These are phyloP conservation scores for Simplicillium sp. DNA, from an alignment of 2,329 filamentous ascomycete species.

Conservation along the genomic window DNA sequence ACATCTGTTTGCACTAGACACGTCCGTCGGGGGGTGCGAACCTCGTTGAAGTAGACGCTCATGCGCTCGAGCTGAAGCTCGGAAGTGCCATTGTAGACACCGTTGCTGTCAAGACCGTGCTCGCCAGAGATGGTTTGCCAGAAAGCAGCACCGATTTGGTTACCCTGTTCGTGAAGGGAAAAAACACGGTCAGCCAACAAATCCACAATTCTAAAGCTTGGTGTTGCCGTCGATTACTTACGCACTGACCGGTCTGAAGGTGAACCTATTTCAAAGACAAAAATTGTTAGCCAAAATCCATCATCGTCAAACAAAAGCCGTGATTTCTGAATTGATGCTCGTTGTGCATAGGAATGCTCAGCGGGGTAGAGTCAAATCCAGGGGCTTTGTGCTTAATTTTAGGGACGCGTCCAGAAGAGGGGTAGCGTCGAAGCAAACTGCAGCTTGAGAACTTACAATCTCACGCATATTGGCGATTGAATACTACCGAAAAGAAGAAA, in stretches of 20 bases:
- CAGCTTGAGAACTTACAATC: slow-evolving; percentile 44
- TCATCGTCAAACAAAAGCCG: not conserved
- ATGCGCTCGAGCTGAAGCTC: slow-evolving; percentile 99
- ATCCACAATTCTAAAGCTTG: slow-evolving; percentile 1
- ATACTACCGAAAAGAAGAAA: slow-evolving; percentile 13
- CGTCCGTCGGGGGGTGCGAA: slow-evolving; percentile 18
- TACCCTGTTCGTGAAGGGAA: slow-evolving; percentile 57
- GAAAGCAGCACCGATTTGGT: slow-evolving; percentile 99
- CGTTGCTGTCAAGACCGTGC: slow-evolving; percentile 95
- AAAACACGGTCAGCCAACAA: slow-evolving; percentile 26
- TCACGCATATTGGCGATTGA: slow-evolving; percentile 51
- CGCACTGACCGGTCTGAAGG: slow-evolving; percentile 99
- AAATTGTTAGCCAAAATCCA: slow-evolving; percentile 41
- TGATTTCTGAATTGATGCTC: not conserved
- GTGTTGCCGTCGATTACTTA: slow-evolving; percentile 34
- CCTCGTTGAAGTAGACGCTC: slow-evolving; percentile 97
- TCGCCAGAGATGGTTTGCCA: slow-evolving; percentile 85
- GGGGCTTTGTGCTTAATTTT: slow-evolving; percentile 11
- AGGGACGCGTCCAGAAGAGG: slow-evolving; percentile 8
- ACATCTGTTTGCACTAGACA: not conserved
- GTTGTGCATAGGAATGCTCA: not conserved
- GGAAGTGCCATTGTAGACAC: slow-evolving; percentile 97
- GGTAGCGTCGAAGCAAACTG: not conserved
- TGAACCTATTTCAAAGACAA: slow-evolving; percentile 70
- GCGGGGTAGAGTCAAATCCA: slow-evolving; percentile 17